phyloP scores from a whole-genome alignment of 1,284 basidiomycete genomes.

The Lignosus rhinocerotis region DNA sequence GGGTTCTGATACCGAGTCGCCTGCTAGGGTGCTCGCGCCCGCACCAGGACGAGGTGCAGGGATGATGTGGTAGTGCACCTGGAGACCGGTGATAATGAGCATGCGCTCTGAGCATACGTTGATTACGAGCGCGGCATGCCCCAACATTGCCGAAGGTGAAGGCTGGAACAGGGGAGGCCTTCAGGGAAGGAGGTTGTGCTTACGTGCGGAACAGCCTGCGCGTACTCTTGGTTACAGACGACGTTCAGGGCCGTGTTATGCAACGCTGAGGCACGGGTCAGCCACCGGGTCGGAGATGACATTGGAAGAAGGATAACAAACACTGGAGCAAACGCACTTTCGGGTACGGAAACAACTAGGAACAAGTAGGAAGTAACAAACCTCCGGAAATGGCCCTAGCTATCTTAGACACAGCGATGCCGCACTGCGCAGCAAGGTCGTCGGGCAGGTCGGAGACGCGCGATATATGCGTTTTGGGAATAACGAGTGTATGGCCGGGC shows the following conservation, averaged over 20 bases:
- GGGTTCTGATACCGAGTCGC: not conserved
- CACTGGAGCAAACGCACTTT: too few relatives aligned
- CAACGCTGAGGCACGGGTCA: slow-evolving; percentile 44
- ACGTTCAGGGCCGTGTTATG: slow-evolving; percentile 70
- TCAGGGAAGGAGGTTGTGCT: slow-evolving; percentile 25
- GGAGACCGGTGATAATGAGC: not conserved
- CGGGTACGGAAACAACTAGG: not conserved
- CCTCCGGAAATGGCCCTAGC: slow-evolving; percentile 64
- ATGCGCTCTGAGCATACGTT: not conserved
- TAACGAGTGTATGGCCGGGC: slow-evolving; percentile 65
- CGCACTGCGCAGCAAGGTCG: slow-evolving; percentile 60
- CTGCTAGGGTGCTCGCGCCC: not conserved
- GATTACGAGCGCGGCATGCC: not conserved
- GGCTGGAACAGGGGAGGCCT: not conserved
- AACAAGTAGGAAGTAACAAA: slow-evolving; percentile 25
- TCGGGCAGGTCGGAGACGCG: slow-evolving; percentile 65
- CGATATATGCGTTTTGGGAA: slow-evolving; percentile 64
- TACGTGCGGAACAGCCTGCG: slow-evolving; percentile 79
- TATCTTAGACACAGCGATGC: slow-evolving; percentile 59
- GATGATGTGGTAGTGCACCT: slow-evolving; percentile 82
- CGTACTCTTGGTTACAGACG: slow-evolving; percentile 81
- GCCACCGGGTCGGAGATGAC: not conserved
- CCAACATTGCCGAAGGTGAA: not conserved
- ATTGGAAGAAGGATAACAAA: too few relatives aligned
- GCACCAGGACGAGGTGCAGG: slow-evolving; percentile 58